Base-by-base conservation (phyloP, 108 stramenopile genomes). In the Licmophora abbreviata region DNA sequence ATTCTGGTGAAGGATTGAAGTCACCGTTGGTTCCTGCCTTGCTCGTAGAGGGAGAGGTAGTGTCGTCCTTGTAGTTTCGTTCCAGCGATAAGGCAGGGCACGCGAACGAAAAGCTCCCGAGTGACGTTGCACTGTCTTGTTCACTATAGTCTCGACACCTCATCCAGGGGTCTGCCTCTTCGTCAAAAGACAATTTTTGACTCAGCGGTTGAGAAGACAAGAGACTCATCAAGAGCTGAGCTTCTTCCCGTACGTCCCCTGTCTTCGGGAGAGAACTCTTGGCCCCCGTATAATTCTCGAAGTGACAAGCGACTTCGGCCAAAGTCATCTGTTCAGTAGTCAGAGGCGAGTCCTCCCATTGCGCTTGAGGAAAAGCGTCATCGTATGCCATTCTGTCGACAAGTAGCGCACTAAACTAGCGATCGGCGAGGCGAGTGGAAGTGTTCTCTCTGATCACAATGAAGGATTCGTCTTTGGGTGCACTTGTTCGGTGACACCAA, bases 141-240 rank as follows among this genome's bases (percentile, higher is more conserved):
- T 5, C 38, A 2, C 18, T 18, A 18, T 40, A 18, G n/a, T n/a
- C n/a, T n/a, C n/a, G n/a, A n/a, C n/a, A n/a, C n/a, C n/a, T n/a
- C n/a, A n/a, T n/a, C n/a, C n/a, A n/a, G 3, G 38, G 20, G 3
- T 40, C 38, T 5, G 15, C 20, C 20, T 40, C 38, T 2, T 40
- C 38, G 5, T 20, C 15, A 5, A 40, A 40, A n/a, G n/a, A n/a
- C 38, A 40, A 5, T 1, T 15, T 18, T 5, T 40, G 29, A 37
- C 51, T 43, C 26, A 15, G 25, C 1, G 60, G 63, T 18, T 56
- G 20, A 17, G 63, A 49, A n/a, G 51, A 65, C 12, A 75, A 66
- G 31, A 89, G 46, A 50, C 81, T 89, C 87, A 89, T 89, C 10
- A 89, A 66, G 8, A 89, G 71, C 64, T 71, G 67, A 32, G 87